Evolutionary conservation across 2,329 filamentous ascomycete species (phyloP), one percentile per base, ranked within the genome.

Genomic region (Coniella vitis): DNA sequence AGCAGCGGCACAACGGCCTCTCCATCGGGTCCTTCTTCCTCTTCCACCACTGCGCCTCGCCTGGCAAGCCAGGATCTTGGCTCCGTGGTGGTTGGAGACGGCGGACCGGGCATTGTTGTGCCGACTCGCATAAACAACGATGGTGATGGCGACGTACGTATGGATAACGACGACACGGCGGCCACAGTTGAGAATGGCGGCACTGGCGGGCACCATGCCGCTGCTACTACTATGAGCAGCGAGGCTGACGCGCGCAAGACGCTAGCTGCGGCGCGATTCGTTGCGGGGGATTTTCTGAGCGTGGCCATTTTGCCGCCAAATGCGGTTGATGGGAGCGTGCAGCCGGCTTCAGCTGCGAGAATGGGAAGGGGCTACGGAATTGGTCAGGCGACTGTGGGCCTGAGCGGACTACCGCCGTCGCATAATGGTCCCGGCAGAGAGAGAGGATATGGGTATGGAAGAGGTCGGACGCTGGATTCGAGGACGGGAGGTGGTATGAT

Each of bases 221-320:
- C 9, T 5, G 16, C 20, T 21, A 8, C 20, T 22, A 13, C 20
- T 21, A 22, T 17, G 17, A 22, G 63, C 42, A 65, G 78, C 47
- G 73, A 73, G 31, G 77, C 77, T 5, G 83, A 87, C 22, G 76
- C 80, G 10, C 74, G 82, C 22, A 91, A 85, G 69, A 90, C 87
- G 8, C 68, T 97, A 29, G 74, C 74, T 34, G 87, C 94, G 47
- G 82, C 79, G 31, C 79, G 84, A 19, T 95, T 95, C 60, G 85
- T 95, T 10, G 85, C 93, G 54, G 91, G 91, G 1, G 91, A 97
- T 65, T 95, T 86, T 61, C 75, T 97, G 36, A 84, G 85, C 50
- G 91, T 87, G 63, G 87, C 88, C 4, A 83, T 95, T 52, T 71
- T 91, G 48, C 83, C 87, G 37, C 87, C 88, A 1, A 69, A 86